Evolutionary conservation across 805 yeast genomes (phyloP), one percentile per base, ranked within the genome.

Genomic region (Candida vartiovaarae): DNA sequence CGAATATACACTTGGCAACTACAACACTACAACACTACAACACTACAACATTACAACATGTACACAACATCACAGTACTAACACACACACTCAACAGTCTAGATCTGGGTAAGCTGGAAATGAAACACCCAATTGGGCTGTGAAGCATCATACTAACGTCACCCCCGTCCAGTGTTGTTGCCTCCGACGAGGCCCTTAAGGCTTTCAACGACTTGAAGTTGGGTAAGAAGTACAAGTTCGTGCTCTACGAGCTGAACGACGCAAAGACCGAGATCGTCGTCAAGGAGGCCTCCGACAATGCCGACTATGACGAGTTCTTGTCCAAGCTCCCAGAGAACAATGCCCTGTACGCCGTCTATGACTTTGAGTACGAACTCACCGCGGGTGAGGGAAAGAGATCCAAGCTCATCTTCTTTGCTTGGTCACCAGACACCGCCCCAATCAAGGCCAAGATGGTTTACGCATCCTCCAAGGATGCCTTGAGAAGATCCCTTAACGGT

Each of bases 341-440:
- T 64, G 88, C 97, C 71, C 81, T 90, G 67, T 93, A 93, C 67
- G 99, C 98, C 48, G 81, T 93, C 45, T 93, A 88, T 71, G 98
- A 91, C 71, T 91, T 93, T 60, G 97, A 91, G 72, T 93, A 90
- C 70, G 95, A 89, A 68, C 72, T 87, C 48, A 78, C 84, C 54
- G 80, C 78, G 41, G 90, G 88, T 58, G 98, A 91, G 70, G 99
- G 99, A 65, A 89, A 88, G 77, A 85, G 95, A 75, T 78, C 82
- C 53, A 81, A 79, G 66, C 75, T 80, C 51, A 72, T 78, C 36
- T 71, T 80, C 72, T 68, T 71, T 74, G 85, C 93, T 55, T 93
- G 99, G 99, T 82, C 97, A 50, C 99, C 99, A 60, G 99, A 93
- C 65, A 87, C 95, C 50, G 96, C 98, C 43, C 88, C 93, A 50